phyloP scores from a whole-genome alignment of 495 filamentous ascomycete genomes.

The Poronia punctata region DNA sequence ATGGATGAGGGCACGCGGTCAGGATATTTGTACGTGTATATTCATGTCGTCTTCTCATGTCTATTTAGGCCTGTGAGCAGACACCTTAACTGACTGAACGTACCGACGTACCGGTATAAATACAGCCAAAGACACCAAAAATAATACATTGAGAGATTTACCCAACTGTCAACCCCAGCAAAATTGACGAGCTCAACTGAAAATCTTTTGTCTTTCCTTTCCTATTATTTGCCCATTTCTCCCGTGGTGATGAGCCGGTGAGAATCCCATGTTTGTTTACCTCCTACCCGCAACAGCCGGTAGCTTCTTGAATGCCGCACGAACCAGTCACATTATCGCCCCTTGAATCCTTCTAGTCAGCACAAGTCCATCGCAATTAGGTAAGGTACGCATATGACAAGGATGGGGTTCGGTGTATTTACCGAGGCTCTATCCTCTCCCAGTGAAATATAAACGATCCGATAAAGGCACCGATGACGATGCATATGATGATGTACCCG shows the following conservation, averaged over 20 bases:
- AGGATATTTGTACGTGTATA: too few species aligned
- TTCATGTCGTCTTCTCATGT: too few species aligned
- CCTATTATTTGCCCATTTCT: not conserved
- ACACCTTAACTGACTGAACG: too few species aligned
- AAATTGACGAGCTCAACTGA: too few species aligned
- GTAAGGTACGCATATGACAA: not conserved
- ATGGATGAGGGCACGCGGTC: too few species aligned
- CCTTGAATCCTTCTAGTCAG: not conserved
- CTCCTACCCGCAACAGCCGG: not conserved
- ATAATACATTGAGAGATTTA: too few species aligned
- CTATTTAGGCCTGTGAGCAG: too few species aligned
- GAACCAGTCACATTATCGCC: not conserved
- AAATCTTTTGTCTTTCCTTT: too few species aligned
- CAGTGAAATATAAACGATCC: conserved; percentile 55
- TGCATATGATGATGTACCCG: conserved; percentile 56
- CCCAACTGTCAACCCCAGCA: too few species aligned
- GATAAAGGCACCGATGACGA: conserved; percentile 56
- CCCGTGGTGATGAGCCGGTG: not conserved
- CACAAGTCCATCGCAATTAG: not conserved
- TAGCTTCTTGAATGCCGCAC: not conserved
- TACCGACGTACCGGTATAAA: too few species aligned
- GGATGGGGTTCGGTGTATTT: not conserved
- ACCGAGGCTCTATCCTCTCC: conserved; percentile 32
- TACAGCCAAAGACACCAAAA: too few species aligned
- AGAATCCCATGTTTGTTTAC: not conserved